Base-by-base conservation (phyloP, 768 basidiomycete species). In the Porphyrellus cyaneotinctus region DNA sequence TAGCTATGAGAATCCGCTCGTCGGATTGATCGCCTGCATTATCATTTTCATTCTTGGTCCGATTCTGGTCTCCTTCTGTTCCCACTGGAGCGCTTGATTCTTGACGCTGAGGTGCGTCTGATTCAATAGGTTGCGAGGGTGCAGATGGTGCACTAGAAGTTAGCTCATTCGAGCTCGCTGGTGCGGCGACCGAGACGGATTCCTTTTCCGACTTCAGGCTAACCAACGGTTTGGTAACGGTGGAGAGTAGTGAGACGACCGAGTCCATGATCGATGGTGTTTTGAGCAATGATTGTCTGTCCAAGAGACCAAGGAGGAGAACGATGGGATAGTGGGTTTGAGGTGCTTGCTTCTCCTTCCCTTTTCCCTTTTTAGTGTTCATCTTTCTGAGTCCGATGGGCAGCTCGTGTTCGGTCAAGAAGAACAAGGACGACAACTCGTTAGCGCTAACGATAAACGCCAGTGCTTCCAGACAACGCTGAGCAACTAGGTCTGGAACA, bases 371-470 rank as follows among this genome's bases (percentile, higher is more conserved):
- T 71, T 88, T 91, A 18, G 81, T 80, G 8, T 78, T 70, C 13
- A 76, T 69, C 58, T 84, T 81, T 57, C 84, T 83, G 15, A 95
- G 77, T 41, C 88, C 87, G n/a, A 77, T 78, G 7, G 88, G 86
- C 31, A 93, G 75, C 58, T 99, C 97, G 59, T 97, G 93, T 69
- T 99, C 97, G 1, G 86, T 90, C 54, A 99, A 77, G 83, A 99
- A 98, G 79, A 95, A 98, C 17, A 91, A 71, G 1, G 94, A 88
- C 1, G 91, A 89, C 17, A 81, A 68, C 53, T 92, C 87, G 66
- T 97, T 98, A 22, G 84, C 77, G 51, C 77, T 81, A 67, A 97
- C 94, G 58, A 98, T 91, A 66, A 82, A 91, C 0, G 84, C 84
- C 62, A 99, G 74, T 3, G 89, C 90, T 65, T 99, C 97, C 15